Percentiles rank a stretch among this genome's conserved stretches.
Conservation (phyloP, 2,329 filamentous ascomycete genomes). For the Juglanconis juglandina region DNA sequence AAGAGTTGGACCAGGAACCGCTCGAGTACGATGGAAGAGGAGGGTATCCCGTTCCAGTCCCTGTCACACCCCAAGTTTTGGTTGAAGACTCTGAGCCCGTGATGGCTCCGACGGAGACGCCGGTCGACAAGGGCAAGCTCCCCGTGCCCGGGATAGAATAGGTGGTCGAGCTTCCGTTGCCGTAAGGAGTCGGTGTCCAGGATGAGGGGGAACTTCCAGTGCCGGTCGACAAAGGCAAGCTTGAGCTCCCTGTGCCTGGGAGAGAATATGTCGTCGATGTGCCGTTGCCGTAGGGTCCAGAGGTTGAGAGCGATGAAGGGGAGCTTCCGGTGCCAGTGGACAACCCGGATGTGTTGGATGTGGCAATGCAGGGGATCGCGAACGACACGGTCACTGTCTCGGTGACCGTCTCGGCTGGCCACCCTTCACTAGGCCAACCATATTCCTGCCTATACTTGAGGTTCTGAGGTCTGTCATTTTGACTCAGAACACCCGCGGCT, state of each 20-base stretch:
- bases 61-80: not conserved
- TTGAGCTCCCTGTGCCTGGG: conserved; percentile 6
- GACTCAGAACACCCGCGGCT: conserved; percentile 12
- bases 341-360: not conserved
- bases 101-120: not conserved
- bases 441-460: conserved; percentile 11
- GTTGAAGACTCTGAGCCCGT: not conserved
- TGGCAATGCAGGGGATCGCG: not conserved
- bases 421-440: not conserved
- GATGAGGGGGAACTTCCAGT: no score
- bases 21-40: no score
- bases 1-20: no score
- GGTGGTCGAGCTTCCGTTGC: no score
- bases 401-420: not conserved
- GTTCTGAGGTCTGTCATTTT: conserved; percentile 3
- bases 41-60: not conserved
- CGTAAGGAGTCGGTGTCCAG: no score
- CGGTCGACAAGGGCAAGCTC: conserved; percentile 1
- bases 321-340: conserved; percentile 4
- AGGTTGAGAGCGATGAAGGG: not conserved
- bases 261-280: conserved; percentile 2
- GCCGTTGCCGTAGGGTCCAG: conserved; percentile 13
- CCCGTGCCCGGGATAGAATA: no score
- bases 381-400: conserved; percentile 14
- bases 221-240: not conserved